These are phyloP conservation scores for Euptelea pleiosperma DNA, from an alignment of 164 flowering plant genomes.

Conservation along the genomic window DNA sequence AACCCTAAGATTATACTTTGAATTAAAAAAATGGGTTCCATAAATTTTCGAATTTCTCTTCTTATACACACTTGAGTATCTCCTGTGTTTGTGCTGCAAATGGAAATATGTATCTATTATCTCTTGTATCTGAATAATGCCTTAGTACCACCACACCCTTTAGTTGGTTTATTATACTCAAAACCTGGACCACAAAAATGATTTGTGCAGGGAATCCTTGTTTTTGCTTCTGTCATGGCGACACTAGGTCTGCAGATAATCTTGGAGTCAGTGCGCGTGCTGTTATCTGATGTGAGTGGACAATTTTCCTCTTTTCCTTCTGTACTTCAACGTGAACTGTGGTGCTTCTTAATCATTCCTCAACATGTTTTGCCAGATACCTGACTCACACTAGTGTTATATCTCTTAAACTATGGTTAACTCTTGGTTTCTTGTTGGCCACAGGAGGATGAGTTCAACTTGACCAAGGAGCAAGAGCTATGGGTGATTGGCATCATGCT, in stretches of 20 bases:
- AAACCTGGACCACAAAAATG: slow-evolving; percentile 2
- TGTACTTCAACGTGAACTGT: background rate
- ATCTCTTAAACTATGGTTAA: background rate
- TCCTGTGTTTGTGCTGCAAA: background rate
- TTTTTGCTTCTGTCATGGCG: slow-evolving; percentile 95
- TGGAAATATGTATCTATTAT: no score
- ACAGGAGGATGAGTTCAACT: slow-evolving; percentile 51
- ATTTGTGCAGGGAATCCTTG: slow-evolving; percentile 78
- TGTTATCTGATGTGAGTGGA: slow-evolving; percentile 56
- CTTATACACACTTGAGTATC: no score
- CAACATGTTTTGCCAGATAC: no score
- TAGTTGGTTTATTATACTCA: background rate
- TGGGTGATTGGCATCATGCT: slow-evolving; percentile 87
- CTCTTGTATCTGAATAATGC: no score
- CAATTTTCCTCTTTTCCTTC: background rate
- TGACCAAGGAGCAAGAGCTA: slow-evolving; percentile 62
- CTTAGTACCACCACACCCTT: no score
- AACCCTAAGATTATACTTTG: no score
- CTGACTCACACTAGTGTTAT: background rate
- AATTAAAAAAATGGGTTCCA: no score
- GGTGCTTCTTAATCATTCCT: background rate
- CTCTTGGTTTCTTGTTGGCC: background rate
- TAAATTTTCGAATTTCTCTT: no score
- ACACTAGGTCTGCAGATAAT: slow-evolving; percentile 89
- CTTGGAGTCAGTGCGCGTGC: slow-evolving; percentile 65